These are phyloP conservation scores for Deuterostichococcus epilithicus DNA, from an alignment of 139 green algal species.

Conservation along the genomic window DNA sequence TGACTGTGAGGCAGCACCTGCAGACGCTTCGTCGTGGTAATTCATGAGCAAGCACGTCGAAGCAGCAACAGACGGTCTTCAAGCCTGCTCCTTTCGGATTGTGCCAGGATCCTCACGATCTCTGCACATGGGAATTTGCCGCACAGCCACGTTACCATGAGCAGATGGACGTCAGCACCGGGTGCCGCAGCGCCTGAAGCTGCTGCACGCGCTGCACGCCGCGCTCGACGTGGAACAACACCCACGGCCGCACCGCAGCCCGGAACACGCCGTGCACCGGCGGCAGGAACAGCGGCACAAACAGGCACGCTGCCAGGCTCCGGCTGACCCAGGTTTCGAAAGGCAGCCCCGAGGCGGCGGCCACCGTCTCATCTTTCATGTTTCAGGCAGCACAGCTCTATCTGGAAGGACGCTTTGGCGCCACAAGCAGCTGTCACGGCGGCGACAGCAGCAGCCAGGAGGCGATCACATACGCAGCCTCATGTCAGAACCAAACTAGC, in stretches of 20 bases:
- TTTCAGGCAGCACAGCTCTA: conserved; percentile 10
- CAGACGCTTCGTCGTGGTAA: background rate
- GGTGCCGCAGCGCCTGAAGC: background rate
- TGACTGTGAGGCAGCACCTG: conserved; percentile 35
- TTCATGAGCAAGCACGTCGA: background rate
- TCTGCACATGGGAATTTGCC: too few species aligned
- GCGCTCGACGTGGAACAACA: background rate
- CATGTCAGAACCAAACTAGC: too few species aligned
- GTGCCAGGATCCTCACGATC: too few species aligned
- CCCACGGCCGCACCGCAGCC: background rate
- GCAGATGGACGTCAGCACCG: background rate
- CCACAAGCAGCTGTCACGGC: too few species aligned
- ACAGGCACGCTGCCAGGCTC: background rate
- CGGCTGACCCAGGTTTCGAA: background rate
- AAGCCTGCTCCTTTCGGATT: too few species aligned
- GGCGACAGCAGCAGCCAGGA: too few species aligned
- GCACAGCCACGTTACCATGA: background rate
- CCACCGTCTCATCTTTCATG: conserved; percentile 1
- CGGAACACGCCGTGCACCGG: background rate
- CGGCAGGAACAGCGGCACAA: background rate
- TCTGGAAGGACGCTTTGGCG: too few species aligned
- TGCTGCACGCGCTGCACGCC: background rate
- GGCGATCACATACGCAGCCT: too few species aligned
- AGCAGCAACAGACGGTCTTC: too few species aligned
- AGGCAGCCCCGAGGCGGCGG: background rate